These are phyloP conservation scores for Blastobotrys terrestris DNA, from an alignment of 805 yeast genomes.

Conservation along the genomic window DNA sequence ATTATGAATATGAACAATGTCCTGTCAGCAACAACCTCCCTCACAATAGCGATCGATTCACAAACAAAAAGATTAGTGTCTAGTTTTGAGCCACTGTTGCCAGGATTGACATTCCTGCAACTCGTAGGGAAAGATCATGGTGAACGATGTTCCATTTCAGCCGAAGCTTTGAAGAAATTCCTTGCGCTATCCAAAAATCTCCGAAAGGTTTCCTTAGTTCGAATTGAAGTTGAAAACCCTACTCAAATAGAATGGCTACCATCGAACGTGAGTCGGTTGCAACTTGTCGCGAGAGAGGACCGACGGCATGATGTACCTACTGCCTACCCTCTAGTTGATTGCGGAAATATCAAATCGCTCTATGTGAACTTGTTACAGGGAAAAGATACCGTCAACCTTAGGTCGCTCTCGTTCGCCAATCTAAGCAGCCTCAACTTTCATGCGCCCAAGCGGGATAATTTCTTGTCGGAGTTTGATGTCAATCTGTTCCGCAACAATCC, in stretches of 20 bases:
- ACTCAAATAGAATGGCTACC: conserved; percentile 5
- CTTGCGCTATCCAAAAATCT: background rate
- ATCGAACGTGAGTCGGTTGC: background rate
- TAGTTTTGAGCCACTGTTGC: conserved; percentile 3
- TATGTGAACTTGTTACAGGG: conserved; percentile 6
- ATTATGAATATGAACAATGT: background rate
- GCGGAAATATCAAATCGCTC: conserved; percentile 1
- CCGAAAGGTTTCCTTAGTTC: conserved; percentile 1
- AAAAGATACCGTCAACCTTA: conserved; percentile 3
- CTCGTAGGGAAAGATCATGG: background rate
- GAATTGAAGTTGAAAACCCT: conserved; percentile 2
- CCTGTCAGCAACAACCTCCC: conserved; percentile 3
- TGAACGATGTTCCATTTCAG: background rate
- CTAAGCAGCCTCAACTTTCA: conserved; percentile 3
- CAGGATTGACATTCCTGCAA: background rate
- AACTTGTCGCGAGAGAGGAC: conserved; percentile 2
- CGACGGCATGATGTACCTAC: background rate
- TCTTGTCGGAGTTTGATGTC: background rate
- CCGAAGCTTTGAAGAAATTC: background rate
- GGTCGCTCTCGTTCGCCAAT: background rate
- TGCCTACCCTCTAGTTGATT: background rate
- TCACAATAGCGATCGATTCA: conserved; percentile 1
- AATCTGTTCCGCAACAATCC: conserved; percentile 4
- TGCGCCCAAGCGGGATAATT: background rate
- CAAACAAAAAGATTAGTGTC: background rate